Base-by-base conservation (phyloP, 2,329 filamentous ascomycete species). In the Ophiocordyceps australis region DNA sequence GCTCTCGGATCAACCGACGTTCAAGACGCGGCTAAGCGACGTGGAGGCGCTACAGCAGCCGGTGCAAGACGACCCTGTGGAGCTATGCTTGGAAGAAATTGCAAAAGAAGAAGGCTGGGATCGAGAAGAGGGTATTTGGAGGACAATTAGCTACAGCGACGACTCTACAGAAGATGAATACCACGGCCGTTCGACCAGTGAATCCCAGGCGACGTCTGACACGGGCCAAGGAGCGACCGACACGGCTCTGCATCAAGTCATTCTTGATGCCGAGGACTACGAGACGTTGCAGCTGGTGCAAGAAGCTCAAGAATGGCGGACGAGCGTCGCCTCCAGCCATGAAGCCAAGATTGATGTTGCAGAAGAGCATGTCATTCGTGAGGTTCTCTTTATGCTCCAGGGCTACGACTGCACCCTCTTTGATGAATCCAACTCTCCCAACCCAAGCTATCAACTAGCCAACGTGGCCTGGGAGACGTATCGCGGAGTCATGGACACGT, bases 351-450 rank as follows among this genome's bases (percentile, higher is more conserved):
- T 55, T 1, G 38, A 49, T 2, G 55, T 86, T 5, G 67, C 76
- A 0, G 85, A 93, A 43, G 55, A 78, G 2, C 72, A 85, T 34
- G 56, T 74, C 9, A 54, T 85, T 15, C 69, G 82, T 24, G 83
- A 95, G 28, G 66, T 71, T 0, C 55, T 94, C 1, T 86, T 81
- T 39, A 91, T 94, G 80, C 62, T 95, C 0, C 67, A 71, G 28
- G 85, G 85, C 1, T 54, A 89, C 4, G 65, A 73, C 5, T 86
- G 78, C 3, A 74, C 71, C 2, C 42, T 93, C 2, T 93, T 85
- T 38, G 53, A 40, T 56, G 25, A 55, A 51, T 10, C 35, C 43
- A 6, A n/a, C n/a, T n/a, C n/a, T n/a, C n/a, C n/a, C n/a, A n/a
- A n/a, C n/a, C n/a, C n/a, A n/a, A n/a, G n/a, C 2, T 65, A 57